Conservation (phyloP, 2,329 filamentous ascomycete genomes). For the Xylaria digitata region DNA sequence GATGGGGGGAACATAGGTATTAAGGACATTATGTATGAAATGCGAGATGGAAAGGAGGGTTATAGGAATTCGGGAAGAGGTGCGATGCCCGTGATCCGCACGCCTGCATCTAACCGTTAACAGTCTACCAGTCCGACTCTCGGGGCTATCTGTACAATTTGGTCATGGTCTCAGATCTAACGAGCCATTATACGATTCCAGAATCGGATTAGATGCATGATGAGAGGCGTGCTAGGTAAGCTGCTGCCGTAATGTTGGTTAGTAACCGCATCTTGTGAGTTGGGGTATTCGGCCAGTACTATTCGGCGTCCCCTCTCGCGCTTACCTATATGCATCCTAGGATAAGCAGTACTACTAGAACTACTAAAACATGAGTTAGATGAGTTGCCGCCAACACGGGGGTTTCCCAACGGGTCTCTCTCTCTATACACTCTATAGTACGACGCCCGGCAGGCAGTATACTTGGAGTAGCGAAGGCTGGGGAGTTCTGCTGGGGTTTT, state of each 20-base stretch:
- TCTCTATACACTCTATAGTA: no score
- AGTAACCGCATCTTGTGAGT: no score
- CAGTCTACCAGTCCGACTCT: slow-evolving; percentile 1
- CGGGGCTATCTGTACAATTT: slow-evolving; percentile 7
- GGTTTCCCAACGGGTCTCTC: no score
- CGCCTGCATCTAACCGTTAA: slow-evolving; percentile 11
- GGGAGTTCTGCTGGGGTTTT: neutral
- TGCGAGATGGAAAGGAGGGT: neutral
- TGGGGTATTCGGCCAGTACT: no score
- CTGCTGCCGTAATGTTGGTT: no score
- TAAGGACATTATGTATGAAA: neutral
- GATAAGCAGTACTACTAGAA: no score
- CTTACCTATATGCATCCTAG: no score
- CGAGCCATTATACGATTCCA: neutral
- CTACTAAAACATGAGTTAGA: no score
- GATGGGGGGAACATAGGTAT: slow-evolving; percentile 13
- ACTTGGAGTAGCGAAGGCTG: no score
- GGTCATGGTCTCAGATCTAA: neutral
- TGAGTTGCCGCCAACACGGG: no score
- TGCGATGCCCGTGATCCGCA: slow-evolving; percentile 21
- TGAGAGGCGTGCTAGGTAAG: no score
- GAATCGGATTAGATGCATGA: neutral
- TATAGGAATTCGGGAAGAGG: neutral
- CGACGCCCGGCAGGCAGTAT: neutral
- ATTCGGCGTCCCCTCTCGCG: no score